Evolutionary conservation across 305 asterid genomes (phyloP), one percentile per base, ranked within the genome.

Genomic region (Euphrasia arctica): DNA sequence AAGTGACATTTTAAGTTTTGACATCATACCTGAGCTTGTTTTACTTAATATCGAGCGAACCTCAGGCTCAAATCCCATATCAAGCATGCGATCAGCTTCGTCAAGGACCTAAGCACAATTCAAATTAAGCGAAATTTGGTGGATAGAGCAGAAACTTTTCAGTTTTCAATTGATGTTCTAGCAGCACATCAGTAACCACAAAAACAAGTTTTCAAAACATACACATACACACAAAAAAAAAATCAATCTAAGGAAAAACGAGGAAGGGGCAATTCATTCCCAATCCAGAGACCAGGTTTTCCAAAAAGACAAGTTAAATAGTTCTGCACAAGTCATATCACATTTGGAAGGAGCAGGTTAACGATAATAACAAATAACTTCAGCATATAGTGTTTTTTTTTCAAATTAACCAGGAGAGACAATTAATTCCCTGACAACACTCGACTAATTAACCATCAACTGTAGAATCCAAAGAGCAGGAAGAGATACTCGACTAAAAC

Each of bases 71-170:
- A 93, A 93, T 72, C 99, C 99, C 97, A 93, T 83, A 77, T 93
- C 99, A 70, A 93, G 99, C 99, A 93, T 93, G 43, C 99, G 89
- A 78, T 93, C 99, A 82, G 99, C 99, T 82, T 93, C 99, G 67
- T 93, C 99, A 43, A 93, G 82, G 42, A 93, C 97, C 99, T 93
- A 73, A 59, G 25, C 61, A 72, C 54, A 62, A 61, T 47, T 41
- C 69, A 72, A 36, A 58, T 15, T 66, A 63, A 69, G 52, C 55
- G 62, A 68, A 22, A 65, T 62, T 43, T 41, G 57, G 27, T 14
- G 61, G 48, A 51, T 36, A 29, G 25, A 48, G 55, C 51, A 54
- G 12, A 36, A 32, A 43, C 42, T 49, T 56, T 25, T 36, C 58
- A 57, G 42, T 48, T 57, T 3, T 28, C 60, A 45, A 22, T 31